A percentile compares a stretch with the other conserved stretches of the same genome.
Evolutionary conservation across 2,329 filamentous ascomycete genomes (phyloP).

Genomic region (Fusarium graminum): DNA sequence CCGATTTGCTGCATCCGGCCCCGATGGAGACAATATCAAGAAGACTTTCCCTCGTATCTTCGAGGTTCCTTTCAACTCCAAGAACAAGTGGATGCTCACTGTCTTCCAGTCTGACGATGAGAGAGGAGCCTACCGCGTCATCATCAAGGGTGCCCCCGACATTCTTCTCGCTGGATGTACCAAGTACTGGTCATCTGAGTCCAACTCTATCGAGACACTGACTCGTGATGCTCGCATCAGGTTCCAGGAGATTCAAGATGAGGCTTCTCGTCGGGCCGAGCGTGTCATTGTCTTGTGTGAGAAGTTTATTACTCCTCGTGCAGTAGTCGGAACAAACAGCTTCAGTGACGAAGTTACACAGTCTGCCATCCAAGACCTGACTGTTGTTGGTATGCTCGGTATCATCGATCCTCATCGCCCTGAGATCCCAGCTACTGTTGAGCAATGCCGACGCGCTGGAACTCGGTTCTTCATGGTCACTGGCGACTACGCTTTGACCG

Average conservation of each 20-base stretch:
- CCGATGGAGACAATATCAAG: slow-evolving; percentile 37
- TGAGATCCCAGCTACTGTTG: slow-evolving; percentile 58
- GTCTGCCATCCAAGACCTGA: slow-evolving; percentile 58
- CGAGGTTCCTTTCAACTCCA: slow-evolving; percentile 64
- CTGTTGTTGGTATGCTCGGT: slow-evolving; percentile 65
- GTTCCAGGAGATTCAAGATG: slow-evolving; percentile 56
- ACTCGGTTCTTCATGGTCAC: slow-evolving; percentile 64
- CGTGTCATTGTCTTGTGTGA: slow-evolving; percentile 60
- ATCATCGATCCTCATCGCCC: slow-evolving; percentile 62
- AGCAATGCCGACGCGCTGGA: slow-evolving; percentile 59
- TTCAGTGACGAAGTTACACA: slow-evolving; percentile 64
- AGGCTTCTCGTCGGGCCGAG: slow-evolving; percentile 58
- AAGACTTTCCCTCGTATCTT: slow-evolving; percentile 50
- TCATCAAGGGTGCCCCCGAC: slow-evolving; percentile 68
- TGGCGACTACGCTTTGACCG: slow-evolving; percentile 66
- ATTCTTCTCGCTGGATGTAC: slow-evolving; percentile 59
- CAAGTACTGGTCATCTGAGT: slow-evolving; percentile 53
- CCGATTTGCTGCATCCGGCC: slow-evolving; percentile 53
- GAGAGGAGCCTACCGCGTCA: slow-evolving; percentile 55
- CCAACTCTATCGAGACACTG: slow-evolving; percentile 53
- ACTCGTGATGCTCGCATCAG: slow-evolving; percentile 51
- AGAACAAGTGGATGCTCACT: slow-evolving; percentile 65
- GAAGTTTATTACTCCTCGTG: slow-evolving; percentile 50
- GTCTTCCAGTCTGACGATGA: slow-evolving; percentile 49
- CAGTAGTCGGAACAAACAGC: slow-evolving; percentile 57